Evolutionary conservation across 225 moss, liverwort and hornwort genomes (phyloP).

Genomic region (Straminergon stramineum): DNA sequence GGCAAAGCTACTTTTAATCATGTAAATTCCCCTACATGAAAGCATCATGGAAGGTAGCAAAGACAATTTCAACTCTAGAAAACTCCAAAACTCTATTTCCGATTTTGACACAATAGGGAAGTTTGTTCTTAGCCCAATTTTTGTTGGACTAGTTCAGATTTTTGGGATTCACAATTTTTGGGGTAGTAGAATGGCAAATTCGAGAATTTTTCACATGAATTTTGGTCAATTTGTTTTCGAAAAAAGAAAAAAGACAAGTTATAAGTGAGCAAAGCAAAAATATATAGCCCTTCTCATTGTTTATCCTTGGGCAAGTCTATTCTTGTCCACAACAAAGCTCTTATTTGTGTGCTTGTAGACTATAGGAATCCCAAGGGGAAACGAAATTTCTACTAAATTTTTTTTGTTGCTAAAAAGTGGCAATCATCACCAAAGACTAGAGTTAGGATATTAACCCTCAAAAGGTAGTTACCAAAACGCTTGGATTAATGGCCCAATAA

Average conservation of each 20-base stretch:
- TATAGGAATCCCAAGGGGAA: accelerated
- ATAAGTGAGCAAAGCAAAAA: neutral
- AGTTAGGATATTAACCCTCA: neutral
- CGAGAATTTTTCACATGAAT: neutral
- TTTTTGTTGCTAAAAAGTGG: neutral
- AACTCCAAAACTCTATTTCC: neutral
- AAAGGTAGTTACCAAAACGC: no score
- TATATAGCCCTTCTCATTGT: neutral
- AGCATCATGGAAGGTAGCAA: neutral
- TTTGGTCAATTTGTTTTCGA: neutral
- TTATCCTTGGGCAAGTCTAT: neutral
- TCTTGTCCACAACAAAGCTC: neutral
- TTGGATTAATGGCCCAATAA: no score
- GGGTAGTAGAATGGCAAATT: neutral
- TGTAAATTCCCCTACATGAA: accelerated
- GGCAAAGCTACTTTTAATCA: neutral
- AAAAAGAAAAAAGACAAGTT: no score
- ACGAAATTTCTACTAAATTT: accelerated
- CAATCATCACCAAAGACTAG: neutral
- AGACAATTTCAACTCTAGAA: accelerated
- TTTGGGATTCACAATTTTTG: neutral
- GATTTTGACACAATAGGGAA: accelerated
- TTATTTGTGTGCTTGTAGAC: accelerated
- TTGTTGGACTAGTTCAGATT: neutral
- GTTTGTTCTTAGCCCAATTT: neutral